Percentiles rank a stretch among this genome's conserved stretches.
These are phyloP conservation scores for Paecilomyces formosus DNA, from an alignment of 2,329 filamentous ascomycete genomes.

Conservation along the genomic window DNA sequence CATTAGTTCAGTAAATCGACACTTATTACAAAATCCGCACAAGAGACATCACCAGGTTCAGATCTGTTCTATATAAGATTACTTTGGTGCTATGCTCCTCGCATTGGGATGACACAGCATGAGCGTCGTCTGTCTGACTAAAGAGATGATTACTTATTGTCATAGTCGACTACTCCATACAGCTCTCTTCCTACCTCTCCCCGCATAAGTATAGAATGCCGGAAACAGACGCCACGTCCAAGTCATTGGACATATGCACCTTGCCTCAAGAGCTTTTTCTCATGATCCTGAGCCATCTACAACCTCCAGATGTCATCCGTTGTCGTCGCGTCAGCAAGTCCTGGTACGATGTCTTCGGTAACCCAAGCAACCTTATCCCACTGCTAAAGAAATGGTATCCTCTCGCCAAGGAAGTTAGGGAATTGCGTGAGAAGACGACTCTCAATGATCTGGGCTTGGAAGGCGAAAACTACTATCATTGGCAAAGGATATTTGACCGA, in stretches of 20 bases:
- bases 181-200: too few relatives aligned
- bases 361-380: slow-evolving; percentile 38
- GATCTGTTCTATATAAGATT: background rate
- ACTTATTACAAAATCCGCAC: background rate
- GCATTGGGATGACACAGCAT: background rate
- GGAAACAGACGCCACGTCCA: background rate
- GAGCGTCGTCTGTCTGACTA: background rate
- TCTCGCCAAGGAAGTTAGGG: slow-evolving; percentile 46
- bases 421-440: slow-evolving; percentile 11
- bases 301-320: slow-evolving; percentile 43
- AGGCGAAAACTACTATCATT: slow-evolving; percentile 5
- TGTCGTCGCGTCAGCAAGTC: slow-evolving; percentile 46
- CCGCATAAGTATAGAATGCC: background rate
- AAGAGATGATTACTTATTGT: too few relatives aligned
- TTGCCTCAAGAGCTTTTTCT: slow-evolving; percentile 55
- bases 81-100: background rate
- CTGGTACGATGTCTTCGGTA: slow-evolving; percentile 46
- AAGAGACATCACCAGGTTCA: background rate
- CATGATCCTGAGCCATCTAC: slow-evolving; percentile 44
- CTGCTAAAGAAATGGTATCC: slow-evolving; percentile 49
- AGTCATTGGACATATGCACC: slow-evolving; percentile 13
- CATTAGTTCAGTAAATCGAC: too few relatives aligned
- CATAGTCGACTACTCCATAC: too few relatives aligned
- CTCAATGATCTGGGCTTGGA: background rate
- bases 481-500: slow-evolving; percentile 35